Evolutionary conservation across 805 yeast genomes (phyloP).

Genomic region (Kazachstania viticola): DNA sequence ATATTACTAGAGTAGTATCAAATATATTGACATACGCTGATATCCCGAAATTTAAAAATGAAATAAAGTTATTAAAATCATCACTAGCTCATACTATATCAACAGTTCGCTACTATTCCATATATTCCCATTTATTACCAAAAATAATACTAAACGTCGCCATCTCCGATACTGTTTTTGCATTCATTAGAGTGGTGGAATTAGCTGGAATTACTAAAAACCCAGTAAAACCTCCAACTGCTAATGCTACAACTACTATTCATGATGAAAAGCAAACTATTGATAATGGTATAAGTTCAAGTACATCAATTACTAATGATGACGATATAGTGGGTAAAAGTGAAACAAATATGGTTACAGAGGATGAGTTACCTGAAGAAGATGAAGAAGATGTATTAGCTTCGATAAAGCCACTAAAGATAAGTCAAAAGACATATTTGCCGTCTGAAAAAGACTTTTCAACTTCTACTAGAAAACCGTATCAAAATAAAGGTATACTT

Average conservation of each 20-base stretch:
- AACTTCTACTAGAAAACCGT: too few species aligned
- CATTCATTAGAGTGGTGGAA: conserved; percentile 46
- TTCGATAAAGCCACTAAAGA: conserved; percentile 58
- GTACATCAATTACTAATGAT: neutral
- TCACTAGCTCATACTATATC: conserved; percentile 68
- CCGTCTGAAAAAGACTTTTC: too few species aligned
- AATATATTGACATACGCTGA: conserved; percentile 13
- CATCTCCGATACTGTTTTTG: conserved; percentile 56
- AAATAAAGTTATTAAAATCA: conserved; percentile 39
- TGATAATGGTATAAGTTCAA: neutral
- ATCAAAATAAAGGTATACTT: conserved; percentile 5
- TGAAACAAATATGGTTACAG: neutral
- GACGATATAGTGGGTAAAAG: neutral
- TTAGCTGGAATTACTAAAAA: conserved; percentile 6
- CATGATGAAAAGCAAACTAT: too few species aligned
- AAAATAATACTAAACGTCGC: conserved; percentile 63
- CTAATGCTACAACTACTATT: neutral
- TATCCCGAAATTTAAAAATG: conserved; percentile 26
- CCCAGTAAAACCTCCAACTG: conserved; percentile 2
- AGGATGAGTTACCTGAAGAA: neutral
- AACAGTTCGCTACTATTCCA: conserved; percentile 60
- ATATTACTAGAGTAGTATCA: conserved; percentile 12
- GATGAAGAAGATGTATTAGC: conserved; percentile 17
- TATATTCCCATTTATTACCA: conserved; percentile 51
- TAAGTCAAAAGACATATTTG: conserved; percentile 58